phyloP scores from a whole-genome alignment of 495 filamentous ascomycete species.

The Viridothelium virens region DNA sequence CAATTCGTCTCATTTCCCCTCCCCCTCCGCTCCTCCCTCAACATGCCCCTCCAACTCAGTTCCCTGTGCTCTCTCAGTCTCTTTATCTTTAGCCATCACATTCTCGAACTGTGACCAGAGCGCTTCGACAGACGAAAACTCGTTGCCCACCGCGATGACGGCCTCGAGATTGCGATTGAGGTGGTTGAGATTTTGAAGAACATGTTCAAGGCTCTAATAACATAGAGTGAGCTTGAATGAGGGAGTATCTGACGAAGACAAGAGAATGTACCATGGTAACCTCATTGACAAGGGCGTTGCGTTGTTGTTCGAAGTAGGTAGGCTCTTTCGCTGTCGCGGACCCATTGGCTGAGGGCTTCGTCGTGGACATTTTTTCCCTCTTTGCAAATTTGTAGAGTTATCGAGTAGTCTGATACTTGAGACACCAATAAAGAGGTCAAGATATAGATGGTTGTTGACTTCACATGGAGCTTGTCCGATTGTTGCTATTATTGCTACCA shows the following conservation, averaged over 20 bases:
- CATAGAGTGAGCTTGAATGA: background rate
- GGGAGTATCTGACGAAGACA: conserved; percentile 7
- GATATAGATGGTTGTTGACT: too few relatives aligned
- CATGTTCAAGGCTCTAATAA: conserved; percentile 74
- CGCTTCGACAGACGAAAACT: conserved; percentile 92
- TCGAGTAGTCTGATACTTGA: too few relatives aligned
- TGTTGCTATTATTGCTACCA: background rate
- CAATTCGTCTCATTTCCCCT: conserved; percentile 14
- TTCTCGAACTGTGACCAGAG: conserved; percentile 96
- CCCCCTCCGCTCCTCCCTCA: background rate
- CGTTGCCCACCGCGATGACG: conserved; percentile 90
- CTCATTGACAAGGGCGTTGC: conserved; percentile 65
- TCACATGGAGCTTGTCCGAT: background rate
- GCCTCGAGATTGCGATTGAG: conserved; percentile 87
- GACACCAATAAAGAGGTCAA: too few relatives aligned
- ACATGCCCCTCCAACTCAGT: conserved; percentile 8
- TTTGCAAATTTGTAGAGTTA: background rate
- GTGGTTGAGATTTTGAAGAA: conserved; percentile 92
- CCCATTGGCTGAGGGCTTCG: conserved; percentile 13
- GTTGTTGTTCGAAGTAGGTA: conserved; percentile 67
- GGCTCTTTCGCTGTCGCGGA: conserved; percentile 15
- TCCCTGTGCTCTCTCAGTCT: conserved; percentile 29
- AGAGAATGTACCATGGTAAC: conserved; percentile 58
- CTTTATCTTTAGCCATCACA: conserved; percentile 68
- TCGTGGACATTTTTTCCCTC: background rate